phyloP scores from a whole-genome alignment of 1,284 basidiomycete species.

The Vanrija pseudolonga region DNA sequence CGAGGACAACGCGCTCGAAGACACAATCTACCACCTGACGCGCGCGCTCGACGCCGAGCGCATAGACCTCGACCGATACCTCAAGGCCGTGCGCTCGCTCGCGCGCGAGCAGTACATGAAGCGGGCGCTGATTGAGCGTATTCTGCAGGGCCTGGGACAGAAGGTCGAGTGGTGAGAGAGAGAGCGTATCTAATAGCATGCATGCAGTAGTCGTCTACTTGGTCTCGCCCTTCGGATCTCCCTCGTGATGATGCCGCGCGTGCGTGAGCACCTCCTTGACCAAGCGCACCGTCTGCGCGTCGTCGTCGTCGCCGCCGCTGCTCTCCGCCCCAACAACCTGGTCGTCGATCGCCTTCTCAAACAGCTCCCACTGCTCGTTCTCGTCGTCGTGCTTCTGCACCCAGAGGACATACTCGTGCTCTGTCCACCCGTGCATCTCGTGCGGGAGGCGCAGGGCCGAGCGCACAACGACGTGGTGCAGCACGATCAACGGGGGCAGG shows the following conservation, averaged over 20 bases:
- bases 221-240: background rate
- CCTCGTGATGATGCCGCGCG: conserved; percentile 15
- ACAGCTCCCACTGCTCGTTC: conserved; percentile 33
- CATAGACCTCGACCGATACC: conserved; percentile 86
- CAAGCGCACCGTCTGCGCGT: conserved; percentile 5
- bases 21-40: conserved; percentile 95
- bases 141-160: conserved; percentile 65
- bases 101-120: conserved; percentile 79
- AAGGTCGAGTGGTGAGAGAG: conserved; percentile 24
- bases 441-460: conserved; percentile 81
- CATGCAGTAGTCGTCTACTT: background rate
- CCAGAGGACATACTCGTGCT: conserved; percentile 68
- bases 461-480: conserved; percentile 89
- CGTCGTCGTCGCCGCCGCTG: conserved; percentile 6
- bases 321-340: conserved; percentile 23
- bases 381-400: conserved; percentile 40
- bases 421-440: conserved; percentile 81
- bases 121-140: conserved; percentile 83
- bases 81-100: conserved; percentile 78
- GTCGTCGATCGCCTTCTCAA: conserved; percentile 42
- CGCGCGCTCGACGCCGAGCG: conserved; percentile 87
- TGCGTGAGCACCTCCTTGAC: conserved; percentile 13
- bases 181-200: background rate
- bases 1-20: conserved; percentile 98
- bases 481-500: conserved; percentile 73